Base-by-base conservation (phyloP, 805 yeast genomes). In the Cyberlindnera japonica region DNA sequence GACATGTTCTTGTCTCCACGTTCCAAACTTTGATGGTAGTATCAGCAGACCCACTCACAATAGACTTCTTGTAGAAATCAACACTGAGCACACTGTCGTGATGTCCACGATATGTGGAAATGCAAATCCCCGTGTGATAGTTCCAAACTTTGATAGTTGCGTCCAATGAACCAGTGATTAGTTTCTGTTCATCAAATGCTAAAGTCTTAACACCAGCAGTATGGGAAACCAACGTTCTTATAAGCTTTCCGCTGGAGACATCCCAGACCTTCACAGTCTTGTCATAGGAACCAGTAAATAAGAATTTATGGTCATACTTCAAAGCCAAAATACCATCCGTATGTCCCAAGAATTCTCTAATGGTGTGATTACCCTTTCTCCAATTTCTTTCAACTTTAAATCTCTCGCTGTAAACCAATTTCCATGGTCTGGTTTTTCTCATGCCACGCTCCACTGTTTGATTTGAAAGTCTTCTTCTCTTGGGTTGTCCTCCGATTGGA, bases 121-220 rank as follows among this genome's bases (percentile, higher is more conserved):
- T 80, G 57, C 97, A 91, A 60, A 85, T 84, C 26, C 99, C 99
- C 0, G 95, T 88, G 49, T 83, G 82, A 63, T 88, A 88, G 65
- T 91, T 89, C 99, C 99, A 93, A 27, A 93, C 95, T 53, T 90
- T 82, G 47, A 93, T 88, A 0, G 96, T 88, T 34, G 82, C 75
- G 64, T 93, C 99, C 58, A 88, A 70, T 1, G 96, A 90, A 11
- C 96, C 97, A 1, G 96, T 86, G 32, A 93, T 87, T 31, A 93
- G 72, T 63, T 93, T 93, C 52, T 82, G 86, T 36, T 80, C 83
- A 63, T 93, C 98, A 61, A 91, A 91, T 37, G 76, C 86, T 30
- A 93, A 67, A 0, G 95, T 74, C 37, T 89, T 74, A 17, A 93
- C 95, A 19, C 95, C 97, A 53, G 84, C 81, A 11, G 80, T 75